Evolutionary conservation across 306 rosid genomes (phyloP).

Genomic region (Castanea mollissima): DNA sequence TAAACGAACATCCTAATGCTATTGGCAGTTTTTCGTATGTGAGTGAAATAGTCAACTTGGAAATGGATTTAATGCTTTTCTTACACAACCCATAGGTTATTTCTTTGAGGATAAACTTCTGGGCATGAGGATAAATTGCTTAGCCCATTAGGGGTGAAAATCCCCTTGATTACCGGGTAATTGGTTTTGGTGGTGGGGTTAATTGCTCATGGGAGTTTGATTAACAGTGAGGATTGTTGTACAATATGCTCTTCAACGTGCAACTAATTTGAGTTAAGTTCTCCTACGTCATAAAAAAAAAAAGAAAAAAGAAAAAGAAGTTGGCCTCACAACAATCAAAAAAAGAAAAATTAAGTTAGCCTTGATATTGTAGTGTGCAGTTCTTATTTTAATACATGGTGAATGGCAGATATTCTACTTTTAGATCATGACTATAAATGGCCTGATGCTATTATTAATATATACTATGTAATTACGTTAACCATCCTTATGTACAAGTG

Average conservation of each 20-base stretch:
- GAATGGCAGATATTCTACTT: background rate
- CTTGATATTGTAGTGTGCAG: background rate
- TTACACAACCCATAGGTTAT: background rate
- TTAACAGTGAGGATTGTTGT: no score
- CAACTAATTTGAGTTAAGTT: no score
- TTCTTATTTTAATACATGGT: background rate
- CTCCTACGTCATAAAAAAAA: no score
- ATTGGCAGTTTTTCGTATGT: background rate
- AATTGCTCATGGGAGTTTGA: no score
- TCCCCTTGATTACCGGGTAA: no score
- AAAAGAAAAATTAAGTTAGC: background rate
- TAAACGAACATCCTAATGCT: background rate
- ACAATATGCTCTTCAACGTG: no score
- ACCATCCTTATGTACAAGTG: background rate
- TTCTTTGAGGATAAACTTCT: background rate
- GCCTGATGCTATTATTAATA: background rate
- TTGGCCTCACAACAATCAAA: no score
- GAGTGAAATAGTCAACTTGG: background rate
- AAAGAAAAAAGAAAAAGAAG: no score
- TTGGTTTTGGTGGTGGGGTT: no score
- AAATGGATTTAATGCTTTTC: constrained; percentile 1
- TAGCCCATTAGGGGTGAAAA: no score
- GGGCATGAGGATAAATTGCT: no score
- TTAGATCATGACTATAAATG: background rate
- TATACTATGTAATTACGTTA: background rate